phyloP scores from a whole-genome alignment of 257 asterid genomes.

The Knoxia roxburghii region DNA sequence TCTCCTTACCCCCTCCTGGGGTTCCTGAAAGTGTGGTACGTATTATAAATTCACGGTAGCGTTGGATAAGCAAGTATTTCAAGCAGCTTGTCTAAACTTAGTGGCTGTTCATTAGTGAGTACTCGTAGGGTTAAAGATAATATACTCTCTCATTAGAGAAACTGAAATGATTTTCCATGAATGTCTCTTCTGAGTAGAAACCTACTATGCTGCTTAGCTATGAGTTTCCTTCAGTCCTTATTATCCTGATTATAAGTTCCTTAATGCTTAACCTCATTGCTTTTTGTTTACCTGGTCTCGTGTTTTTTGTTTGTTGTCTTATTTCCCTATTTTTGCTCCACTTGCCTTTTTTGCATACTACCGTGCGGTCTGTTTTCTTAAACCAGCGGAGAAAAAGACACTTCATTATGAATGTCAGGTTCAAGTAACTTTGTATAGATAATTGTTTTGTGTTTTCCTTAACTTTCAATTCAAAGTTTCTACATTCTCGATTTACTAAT shows the following conservation, averaged over 20 bases:
- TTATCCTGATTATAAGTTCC: too few relatives aligned
- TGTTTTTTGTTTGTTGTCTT: not conserved
- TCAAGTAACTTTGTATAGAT: too few relatives aligned
- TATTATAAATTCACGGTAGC: slow-evolving; percentile 1
- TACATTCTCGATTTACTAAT: too few relatives aligned
- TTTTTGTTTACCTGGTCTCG: too few relatives aligned
- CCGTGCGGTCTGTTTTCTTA: not conserved
- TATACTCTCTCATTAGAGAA: not conserved
- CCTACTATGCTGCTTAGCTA: too few relatives aligned
- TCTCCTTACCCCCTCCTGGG: slow-evolving; percentile 88
- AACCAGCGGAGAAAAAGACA: not conserved
- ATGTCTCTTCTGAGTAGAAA: too few relatives aligned
- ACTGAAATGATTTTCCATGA: too few relatives aligned
- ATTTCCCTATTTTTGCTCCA: not conserved
- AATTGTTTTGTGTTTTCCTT: too few relatives aligned
- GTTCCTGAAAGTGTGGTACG: slow-evolving; percentile 98
- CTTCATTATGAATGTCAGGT: too few relatives aligned
- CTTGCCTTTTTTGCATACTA: not conserved
- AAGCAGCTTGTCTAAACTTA: not conserved
- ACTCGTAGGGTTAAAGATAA: not conserved
- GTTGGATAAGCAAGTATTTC: not conserved
- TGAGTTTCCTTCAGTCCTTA: too few relatives aligned
- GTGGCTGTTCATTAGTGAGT: not conserved
- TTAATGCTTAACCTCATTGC: too few relatives aligned
- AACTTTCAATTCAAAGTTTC: too few relatives aligned